A percentile compares a stretch with the other conserved stretches of the same genome.
Evolutionary conservation across 805 yeast species (phyloP).

Genomic region (Wickerhamiella sorbophila): DNA sequence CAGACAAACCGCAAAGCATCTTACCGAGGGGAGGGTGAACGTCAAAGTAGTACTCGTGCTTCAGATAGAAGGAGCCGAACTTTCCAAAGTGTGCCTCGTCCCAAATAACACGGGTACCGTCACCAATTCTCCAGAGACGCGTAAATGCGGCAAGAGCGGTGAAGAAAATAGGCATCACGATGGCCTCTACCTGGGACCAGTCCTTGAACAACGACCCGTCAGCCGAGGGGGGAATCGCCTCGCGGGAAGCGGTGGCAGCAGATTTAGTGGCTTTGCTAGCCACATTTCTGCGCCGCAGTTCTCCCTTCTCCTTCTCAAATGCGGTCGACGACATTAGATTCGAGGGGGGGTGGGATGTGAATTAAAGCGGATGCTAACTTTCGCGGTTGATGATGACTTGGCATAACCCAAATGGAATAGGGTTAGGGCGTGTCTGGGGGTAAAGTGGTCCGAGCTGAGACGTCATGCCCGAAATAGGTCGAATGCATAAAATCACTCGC

Average conservation of each 20-base stretch:
- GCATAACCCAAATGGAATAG: neutral
- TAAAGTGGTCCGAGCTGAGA: no score
- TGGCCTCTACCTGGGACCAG: constrained; percentile 18
- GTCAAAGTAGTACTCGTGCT: constrained; percentile 87
- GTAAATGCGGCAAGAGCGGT: constrained; percentile 57
- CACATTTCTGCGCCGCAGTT: neutral
- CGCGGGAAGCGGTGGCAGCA: neutral
- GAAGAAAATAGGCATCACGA: constrained; percentile 38
- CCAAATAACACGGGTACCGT: constrained; percentile 57
- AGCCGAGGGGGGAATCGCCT: neutral
- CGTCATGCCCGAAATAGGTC: no score
- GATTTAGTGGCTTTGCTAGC: neutral
- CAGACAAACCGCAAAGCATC: constrained; percentile 76
- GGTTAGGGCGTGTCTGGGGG: no score
- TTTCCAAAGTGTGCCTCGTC: constrained; percentile 38
- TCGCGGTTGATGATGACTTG: neutral
- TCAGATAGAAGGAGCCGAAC: constrained; percentile 44
- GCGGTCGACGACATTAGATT: constrained; percentile 1
- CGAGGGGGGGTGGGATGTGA: neutral
- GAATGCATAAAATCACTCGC: no score
- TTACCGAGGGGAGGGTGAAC: constrained; percentile 98
- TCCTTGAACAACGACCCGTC: constrained; percentile 20
- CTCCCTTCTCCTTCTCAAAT: constrained; percentile 1
- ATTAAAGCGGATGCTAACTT: neutral
- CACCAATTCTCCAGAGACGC: constrained; percentile 62